phyloP scores from a whole-genome alignment of 371 early-diverging fungal genomes.

The Rhizopus delemar region DNA sequence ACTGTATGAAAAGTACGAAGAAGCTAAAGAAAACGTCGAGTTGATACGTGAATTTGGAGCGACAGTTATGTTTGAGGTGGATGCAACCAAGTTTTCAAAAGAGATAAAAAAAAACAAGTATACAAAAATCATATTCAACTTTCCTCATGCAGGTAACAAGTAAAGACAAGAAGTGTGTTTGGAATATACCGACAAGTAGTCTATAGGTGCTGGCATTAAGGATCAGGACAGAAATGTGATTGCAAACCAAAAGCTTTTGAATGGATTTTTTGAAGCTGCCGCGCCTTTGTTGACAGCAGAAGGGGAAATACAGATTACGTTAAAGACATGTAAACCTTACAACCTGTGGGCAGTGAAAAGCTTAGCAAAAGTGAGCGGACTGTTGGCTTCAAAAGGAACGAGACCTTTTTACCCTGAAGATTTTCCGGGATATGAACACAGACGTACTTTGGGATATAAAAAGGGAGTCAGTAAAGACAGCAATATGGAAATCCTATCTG shows the following conservation, averaged over 20 bases:
- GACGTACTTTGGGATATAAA: constrained; percentile 91
- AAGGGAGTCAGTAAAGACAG: constrained; percentile 72
- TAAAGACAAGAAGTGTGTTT: neutral
- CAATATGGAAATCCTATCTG: constrained; percentile 79
- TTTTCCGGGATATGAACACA: constrained; percentile 91
- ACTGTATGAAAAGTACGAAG: constrained; percentile 78
- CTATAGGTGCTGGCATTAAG: constrained; percentile 82
- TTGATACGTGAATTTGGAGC: constrained; percentile 60
- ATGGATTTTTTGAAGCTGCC: constrained; percentile 71
- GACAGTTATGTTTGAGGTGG: constrained; percentile 75
- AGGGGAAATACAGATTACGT: constrained; percentile 80
- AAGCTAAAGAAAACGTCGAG: constrained; percentile 67
- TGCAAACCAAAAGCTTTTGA: constrained; percentile 79
- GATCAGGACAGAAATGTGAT: constrained; percentile 87
- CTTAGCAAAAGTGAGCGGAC: constrained; percentile 70
- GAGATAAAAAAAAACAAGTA: constrained; percentile 62
- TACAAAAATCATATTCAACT: constrained; percentile 90
- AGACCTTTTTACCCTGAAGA: constrained; percentile 66
- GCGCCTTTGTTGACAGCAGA: constrained; percentile 50
- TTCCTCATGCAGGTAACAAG: constrained; percentile 87
- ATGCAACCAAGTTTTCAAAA: constrained; percentile 74
- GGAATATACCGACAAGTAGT: neutral
- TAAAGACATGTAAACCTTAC: constrained; percentile 88
- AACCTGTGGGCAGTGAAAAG: constrained; percentile 81
- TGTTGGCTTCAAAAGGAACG: constrained; percentile 57